Base-by-base conservation (phyloP, 306 rosid genomes). In the Pyrus pyrifolia region DNA sequence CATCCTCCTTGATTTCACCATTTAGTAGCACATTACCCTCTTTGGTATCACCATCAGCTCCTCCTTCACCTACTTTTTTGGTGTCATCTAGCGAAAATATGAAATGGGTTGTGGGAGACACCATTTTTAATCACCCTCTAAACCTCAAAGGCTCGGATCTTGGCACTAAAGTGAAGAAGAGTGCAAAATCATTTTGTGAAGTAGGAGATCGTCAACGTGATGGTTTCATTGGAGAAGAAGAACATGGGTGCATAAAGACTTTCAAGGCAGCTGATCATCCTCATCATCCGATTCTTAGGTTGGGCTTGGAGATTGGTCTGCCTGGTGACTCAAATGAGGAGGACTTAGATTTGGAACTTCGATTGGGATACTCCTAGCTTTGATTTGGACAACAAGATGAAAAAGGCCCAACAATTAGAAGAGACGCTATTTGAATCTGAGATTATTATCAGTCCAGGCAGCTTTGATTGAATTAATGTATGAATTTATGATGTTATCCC, bases 341-440 rank as follows among this genome's bases (percentile, higher is more conserved):
- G 59, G 90, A 89, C 75, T 83, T 95, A 51, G 98, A 94, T 88
- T 93, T 94, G 85, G 97, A 95, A 81, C 97, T 95, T 84, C 96
- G 98, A 63, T 83, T 95, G 83, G 96, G 98, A 38, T 85, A 64
- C 79, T 77, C 78, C 31, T 77, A 66, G 70, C 49, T 46, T 46
- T 46, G 53, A 46, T 46, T 46, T 17, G 59, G 59, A 53, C 5
- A n/a, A 5, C 53, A 46, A 13, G 18, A 15, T 46, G 53, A 46
- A 46, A 14, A 14, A 46, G 53, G 53, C 6, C 14, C 53, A 46
- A 46, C 15, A 46, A 14, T 46, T 46, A 46, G 53, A 42, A 42
- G 45, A 9, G 45, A 42, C 45, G 11, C 12, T 42, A 42, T 8
- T 42, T 38, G 42, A 42, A 42, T 42, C 2, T 42, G 12, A 42